Evolutionary conservation across 2,329 filamentous ascomycete species (phyloP).

Genomic region (Beauveria caledonica): DNA sequence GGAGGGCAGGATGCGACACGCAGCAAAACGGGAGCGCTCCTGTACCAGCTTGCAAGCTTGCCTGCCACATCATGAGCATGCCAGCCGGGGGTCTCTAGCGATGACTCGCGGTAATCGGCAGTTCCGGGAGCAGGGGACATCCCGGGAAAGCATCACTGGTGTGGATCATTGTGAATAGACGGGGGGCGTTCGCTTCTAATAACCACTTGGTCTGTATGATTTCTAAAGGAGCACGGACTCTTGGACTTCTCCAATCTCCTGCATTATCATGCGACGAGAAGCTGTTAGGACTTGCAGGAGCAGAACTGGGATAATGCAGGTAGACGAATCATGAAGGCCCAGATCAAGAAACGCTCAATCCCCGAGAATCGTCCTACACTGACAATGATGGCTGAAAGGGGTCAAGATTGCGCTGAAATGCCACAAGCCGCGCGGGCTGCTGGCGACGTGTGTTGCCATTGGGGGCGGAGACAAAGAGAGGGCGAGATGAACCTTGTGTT

Average conservation of each 20-base stretch:
- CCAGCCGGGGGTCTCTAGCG: constrained; percentile 2
- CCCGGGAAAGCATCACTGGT: constrained; percentile 8
- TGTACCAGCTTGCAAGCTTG: constrained; percentile 1
- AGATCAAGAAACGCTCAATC: not conserved
- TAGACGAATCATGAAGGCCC: constrained; percentile 8
- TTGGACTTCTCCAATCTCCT: constrained; percentile 2
- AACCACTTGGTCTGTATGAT: not conserved
- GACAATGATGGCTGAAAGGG: not conserved
- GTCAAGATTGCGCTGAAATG: not conserved
- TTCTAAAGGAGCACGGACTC: constrained; percentile 9
- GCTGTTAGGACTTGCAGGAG: not conserved
- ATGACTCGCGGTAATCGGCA: constrained; percentile 14
- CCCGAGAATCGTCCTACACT: not conserved
- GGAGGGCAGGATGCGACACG: not conserved
- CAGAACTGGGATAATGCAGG: constrained; percentile 3
- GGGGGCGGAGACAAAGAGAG: not conserved
- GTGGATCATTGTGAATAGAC: constrained; percentile 9
- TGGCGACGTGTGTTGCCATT: not conserved
- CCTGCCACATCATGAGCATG: constrained; percentile 8
- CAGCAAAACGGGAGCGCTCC: not conserved
- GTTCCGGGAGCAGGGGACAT: constrained; percentile 12
- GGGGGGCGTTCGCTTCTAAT: not conserved
- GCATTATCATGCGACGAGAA: constrained; percentile 6
- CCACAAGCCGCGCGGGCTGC: not conserved
- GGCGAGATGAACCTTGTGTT: constrained; percentile 5